Percentiles rank a stretch among this genome's conserved stretches.
These are phyloP conservation scores for Phanerochaete carnosa DNA, from an alignment of 768 basidiomycete genomes.

Conservation along the genomic window DNA sequence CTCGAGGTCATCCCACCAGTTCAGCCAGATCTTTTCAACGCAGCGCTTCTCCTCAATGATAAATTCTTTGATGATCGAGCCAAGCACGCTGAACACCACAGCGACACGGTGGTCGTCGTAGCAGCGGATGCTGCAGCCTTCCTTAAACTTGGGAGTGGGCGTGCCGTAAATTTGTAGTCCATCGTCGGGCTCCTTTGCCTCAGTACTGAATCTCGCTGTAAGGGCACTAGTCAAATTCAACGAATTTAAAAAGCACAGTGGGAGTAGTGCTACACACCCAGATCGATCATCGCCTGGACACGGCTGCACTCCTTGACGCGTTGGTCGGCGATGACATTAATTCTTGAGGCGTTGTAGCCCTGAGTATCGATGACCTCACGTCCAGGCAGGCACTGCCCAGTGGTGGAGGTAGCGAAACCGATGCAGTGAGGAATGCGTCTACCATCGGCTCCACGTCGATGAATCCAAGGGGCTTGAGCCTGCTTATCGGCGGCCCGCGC, in stretches of 20 bases:
- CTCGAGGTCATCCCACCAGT: conserved; percentile 98
- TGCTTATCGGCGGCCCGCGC: conserved; percentile 78
- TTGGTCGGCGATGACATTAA: conserved; percentile 95
- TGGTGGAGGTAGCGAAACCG: conserved; percentile 85
- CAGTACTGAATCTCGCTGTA: conserved; percentile 89
- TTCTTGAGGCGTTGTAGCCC: conserved; percentile 58
- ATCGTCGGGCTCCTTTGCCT: conserved; percentile 88
- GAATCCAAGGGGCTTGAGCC: conserved; percentile 77
- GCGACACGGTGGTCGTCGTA: conserved; percentile 99
- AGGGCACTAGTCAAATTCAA: neutral
- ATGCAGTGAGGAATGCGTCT: conserved; percentile 96
- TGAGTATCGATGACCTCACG: conserved; percentile 37
- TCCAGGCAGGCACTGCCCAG: conserved; percentile 40
- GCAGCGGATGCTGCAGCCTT: conserved; percentile 84
- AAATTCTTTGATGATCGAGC: conserved; percentile 67
- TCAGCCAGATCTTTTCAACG: conserved; percentile 99
- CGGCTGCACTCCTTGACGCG: conserved; percentile 98
- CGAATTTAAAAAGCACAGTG: neutral
- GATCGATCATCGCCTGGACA: conserved; percentile 94
- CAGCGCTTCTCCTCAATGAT: conserved; percentile 94
- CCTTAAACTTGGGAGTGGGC: conserved; percentile 55
- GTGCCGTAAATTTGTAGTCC: conserved; percentile 88
- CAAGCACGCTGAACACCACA: conserved; percentile 95
- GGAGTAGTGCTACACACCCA: conserved; percentile 53
- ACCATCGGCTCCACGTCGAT: conserved; percentile 99